Evolutionary conservation across 2,329 filamentous ascomycete genomes (phyloP), one percentile per base, ranked within the genome.

Genomic region (Diplodia scrobiculata): DNA sequence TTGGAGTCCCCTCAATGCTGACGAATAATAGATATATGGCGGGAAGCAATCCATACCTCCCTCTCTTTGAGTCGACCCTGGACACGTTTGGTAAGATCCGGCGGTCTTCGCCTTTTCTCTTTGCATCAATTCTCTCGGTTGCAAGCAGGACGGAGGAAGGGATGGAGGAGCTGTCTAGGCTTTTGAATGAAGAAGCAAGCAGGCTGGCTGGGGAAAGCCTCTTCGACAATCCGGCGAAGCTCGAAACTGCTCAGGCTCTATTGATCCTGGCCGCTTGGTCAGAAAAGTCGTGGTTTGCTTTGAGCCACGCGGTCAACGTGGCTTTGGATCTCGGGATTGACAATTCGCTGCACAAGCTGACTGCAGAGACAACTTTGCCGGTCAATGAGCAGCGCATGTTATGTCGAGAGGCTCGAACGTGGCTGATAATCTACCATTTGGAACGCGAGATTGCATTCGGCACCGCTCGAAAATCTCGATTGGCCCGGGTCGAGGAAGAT

Each of bases 371-470:
- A 14, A 32, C 6, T 3, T 10, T 45, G 2, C 41, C 41, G 2
- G n/a, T 45, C 7, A 10, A 2, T 6, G n/a, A 19, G 9, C 41
- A 19, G n/a, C 14, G 9, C 17, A 29, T 1, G 36, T 13, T 48
- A 17, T 14, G 3, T 3, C 41, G 6, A 13, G 27, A 19, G n/a
- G 11, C 58, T 5, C 41, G 58, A 2, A 62, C 58, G 3, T 62
- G 58, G 58, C 41, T 62, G 9, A 62, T 62, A 17, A 27, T 62
- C 6, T 62, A 50, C 19, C 58, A 62, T 51, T 25, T 62, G 25
- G 58, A 62, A 36, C 58, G 58, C 9, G 58, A 62, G 17, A 62
- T 62, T 5, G 58, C 58, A 50, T 62, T 50, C 19, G 58, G 58
- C 11, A 62, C 58, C 10, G 45, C 58, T 14, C 41, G 58, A 5